Conservation (phyloP, 179 eudicot species). For the Nepenthes alata region DNA sequence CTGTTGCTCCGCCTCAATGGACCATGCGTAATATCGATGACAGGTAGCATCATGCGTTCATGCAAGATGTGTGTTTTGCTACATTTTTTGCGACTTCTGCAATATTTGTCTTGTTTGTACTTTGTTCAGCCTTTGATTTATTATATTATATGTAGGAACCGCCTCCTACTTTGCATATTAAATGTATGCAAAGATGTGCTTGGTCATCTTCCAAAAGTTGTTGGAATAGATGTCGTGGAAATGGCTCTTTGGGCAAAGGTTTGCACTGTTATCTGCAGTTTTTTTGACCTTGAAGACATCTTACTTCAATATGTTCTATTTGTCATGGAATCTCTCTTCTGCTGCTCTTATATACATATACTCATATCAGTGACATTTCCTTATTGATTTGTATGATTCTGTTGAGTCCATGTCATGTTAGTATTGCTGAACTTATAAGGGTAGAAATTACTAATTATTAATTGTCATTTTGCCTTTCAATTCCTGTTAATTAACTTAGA, state of each 20-base stretch:
- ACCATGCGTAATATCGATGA: slow-evolving; percentile 88
- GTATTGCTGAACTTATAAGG: no score
- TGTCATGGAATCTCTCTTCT: no score
- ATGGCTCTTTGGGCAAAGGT: slow-evolving; percentile 99
- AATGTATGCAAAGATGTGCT: slow-evolving; percentile 72
- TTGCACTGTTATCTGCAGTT: background rate
- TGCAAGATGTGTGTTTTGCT: background rate
- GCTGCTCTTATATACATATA: no score
- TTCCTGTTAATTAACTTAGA: no score
- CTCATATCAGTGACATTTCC: no score
- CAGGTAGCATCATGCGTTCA: slow-evolving; percentile 31
- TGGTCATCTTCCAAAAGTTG: slow-evolving; percentile 86
- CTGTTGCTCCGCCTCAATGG: slow-evolving; percentile 80
- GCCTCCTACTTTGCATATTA: slow-evolving; percentile 60
- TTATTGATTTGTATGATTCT: no score
- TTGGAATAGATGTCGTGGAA: slow-evolving; percentile 93
- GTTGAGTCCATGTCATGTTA: no score
- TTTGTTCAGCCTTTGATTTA: background rate
- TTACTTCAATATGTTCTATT: no score
- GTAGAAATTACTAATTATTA: no score
- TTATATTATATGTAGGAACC: slow-evolving; percentile 46
- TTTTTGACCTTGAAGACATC: no score
- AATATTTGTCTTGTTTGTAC: background rate
- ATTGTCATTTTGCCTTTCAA: no score
- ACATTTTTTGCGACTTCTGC: background rate